Base-by-base conservation (phyloP, 2,329 filamentous ascomycete species). In the Botrytis porri region DNA sequence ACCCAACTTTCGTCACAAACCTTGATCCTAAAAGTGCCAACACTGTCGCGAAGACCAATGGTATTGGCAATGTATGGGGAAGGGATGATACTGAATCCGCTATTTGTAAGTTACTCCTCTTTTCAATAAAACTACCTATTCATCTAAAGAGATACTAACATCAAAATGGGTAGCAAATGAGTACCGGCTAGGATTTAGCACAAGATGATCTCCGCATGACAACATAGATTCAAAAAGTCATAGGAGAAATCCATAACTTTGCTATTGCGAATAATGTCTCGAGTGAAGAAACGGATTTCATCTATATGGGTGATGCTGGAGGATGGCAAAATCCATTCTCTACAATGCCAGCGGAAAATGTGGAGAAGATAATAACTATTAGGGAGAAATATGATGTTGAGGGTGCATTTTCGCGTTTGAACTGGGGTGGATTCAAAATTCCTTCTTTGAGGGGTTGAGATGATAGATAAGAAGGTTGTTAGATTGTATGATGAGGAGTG, bases 11-110 rank as follows among this genome's bases (percentile, higher is more conserved):
- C 51, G 80, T 84, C 0, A 71, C 80, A 35, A 83, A 84, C 69
- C 65, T 77, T 1, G 67, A 78, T 5, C 76, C 81, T 2, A 72
- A 77, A 18, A 77, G 77, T 35, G 79, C 81, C 1, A 73, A 75
- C 1, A 77, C 77, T 0, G 79, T 83, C 0, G 81, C 78, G 8
- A 76, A 79, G 45, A 81, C 74, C 32, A 84, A 83, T 43, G 80
- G 81, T 0, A 71, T 83, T 57, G 83, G 83, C 1, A 84, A 84
- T 69, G 77, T 81, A 0, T 84, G 82, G 80, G 82, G 81, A 29
- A 76, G 83, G 2, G 75, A 78, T 2, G 78, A 77, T n/a, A 72
- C 77, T 4, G 73, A 82, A 70, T 76, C 80, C 29, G 72, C 74
- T 5, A 81, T 83, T 12, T 75, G 81, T 83, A 76, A 73, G 81